Base-by-base conservation (phyloP, 1,139 yeast genomes). In the Yamadazyma atlantica region DNA sequence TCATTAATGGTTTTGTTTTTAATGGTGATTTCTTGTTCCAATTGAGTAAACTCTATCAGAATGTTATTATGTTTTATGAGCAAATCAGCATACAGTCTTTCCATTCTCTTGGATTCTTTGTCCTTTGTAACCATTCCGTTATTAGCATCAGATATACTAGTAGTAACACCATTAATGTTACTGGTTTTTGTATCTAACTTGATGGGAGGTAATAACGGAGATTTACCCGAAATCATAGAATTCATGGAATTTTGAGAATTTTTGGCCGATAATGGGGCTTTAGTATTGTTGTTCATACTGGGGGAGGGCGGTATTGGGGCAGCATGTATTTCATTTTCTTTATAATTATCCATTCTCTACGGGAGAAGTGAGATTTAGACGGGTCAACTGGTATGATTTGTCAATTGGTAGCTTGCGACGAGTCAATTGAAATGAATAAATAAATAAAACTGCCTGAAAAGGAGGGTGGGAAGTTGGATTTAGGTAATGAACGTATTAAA, bases 1-100 rank as follows among this genome's bases (percentile, higher is more conserved):
- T 48, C 50, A 29, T 48, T 46, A 21, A 49, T 48, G 5, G 51
- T 46, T 32, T 49, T 45, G 23, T 44, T 45, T 32, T 49, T 49
- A 2, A 46, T 41, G 23, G 35, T 33, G 9, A 49, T 33, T 14
- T 49, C 51, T 25, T 48, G 51, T 33, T 49, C 48, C 28, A 49
- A 38, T 35, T 49, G 51, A 25, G 36, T 39, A 26, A 46, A 46
- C 26, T 48, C 53, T 13, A 45, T 15, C 27, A 43, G 40, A 23
- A 42, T 29, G 29, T 48, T 40, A 26, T 46, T 46, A 32, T 39
- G 40, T 26, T 48, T 48, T 22, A 45, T 42, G 29, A 49, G 29
- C 16, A 49, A 37, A 4, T 48, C 52, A 27, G 43, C 40, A 34
- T 48, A 49, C 33, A 41, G 49, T 27, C 44, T 24, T 21, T 42